phyloP scores from a whole-genome alignment of 805 yeast species.

The Yarrowia sp. region DNA sequence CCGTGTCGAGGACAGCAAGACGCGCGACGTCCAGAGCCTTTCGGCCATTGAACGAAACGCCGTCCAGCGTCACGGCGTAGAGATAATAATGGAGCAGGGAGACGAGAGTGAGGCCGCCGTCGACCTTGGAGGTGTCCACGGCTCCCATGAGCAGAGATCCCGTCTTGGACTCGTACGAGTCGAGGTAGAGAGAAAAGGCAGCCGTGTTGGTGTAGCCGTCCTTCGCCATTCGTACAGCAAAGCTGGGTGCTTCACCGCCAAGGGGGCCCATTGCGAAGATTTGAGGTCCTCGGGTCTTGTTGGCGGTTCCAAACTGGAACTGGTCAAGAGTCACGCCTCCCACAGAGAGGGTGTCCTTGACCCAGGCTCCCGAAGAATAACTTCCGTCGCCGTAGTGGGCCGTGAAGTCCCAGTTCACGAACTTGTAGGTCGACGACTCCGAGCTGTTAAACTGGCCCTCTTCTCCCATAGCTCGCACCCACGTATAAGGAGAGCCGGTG shows the following conservation, averaged over 20 bases:
- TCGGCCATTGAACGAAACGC: constrained; percentile 36
- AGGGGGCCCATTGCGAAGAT: too few species aligned
- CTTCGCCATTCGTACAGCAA: constrained; percentile 39
- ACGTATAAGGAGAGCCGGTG: constrained; percentile 71
- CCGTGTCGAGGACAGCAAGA: constrained; percentile 49
- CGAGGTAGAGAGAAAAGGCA: constrained; percentile 51
- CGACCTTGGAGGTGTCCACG: constrained; percentile 58
- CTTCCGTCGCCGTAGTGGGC: constrained; percentile 41
- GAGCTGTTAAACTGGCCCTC: constrained; percentile 5
- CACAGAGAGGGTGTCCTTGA: constrained; percentile 63
- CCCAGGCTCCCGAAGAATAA: constrained; percentile 51
- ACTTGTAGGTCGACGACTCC: constrained; percentile 33
- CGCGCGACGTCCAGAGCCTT: constrained; percentile 45
- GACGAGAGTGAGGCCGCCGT: constrained; percentile 44
- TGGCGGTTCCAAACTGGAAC: too few species aligned
- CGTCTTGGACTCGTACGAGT: constrained; percentile 37
- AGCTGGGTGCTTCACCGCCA: neutral
- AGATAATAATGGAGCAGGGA: constrained; percentile 30
- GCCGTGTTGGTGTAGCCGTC: constrained; percentile 43
- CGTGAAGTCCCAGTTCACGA: constrained; percentile 30
- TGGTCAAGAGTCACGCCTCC: too few species aligned
- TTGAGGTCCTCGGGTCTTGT: too few species aligned
- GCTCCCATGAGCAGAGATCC: constrained; percentile 66
- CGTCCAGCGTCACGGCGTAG: neutral
- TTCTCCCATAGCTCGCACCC: too few species aligned